phyloP scores from a whole-genome alignment of 306 rosid genomes.

The Trifolium dubium region DNA sequence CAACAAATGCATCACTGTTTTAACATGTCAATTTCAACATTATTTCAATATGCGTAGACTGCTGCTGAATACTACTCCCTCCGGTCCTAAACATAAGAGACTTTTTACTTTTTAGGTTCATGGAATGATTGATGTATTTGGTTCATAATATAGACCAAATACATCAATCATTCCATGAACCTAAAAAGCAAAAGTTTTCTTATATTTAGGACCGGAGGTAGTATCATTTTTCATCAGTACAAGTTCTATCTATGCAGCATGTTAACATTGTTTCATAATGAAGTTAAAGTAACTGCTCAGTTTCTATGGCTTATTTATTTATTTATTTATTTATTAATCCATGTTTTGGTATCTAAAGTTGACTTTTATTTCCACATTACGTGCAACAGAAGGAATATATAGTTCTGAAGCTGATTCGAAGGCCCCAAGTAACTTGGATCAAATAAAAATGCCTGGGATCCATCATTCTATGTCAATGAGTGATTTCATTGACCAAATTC shows the following conservation, averaged over 20 bases:
- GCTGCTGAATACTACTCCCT: slow-evolving; percentile 11
- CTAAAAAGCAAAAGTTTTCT: too few relatives aligned
- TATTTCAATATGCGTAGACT: background rate
- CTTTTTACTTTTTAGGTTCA: too few relatives aligned
- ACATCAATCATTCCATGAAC: too few relatives aligned
- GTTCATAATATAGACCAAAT: too few relatives aligned
- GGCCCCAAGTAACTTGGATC: slow-evolving; percentile 63
- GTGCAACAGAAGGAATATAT: slow-evolving; percentile 61
- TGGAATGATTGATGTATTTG: too few relatives aligned
- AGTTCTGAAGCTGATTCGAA: slow-evolving; percentile 66
- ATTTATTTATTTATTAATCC: background rate
- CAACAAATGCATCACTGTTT: background rate
- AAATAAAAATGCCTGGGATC: slow-evolving; percentile 70
- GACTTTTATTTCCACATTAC: background rate
- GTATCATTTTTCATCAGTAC: background rate
- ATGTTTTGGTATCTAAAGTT: slow-evolving; percentile 8
- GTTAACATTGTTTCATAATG: background rate
- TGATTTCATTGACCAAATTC: slow-evolving; percentile 80
- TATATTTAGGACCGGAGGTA: too few relatives aligned
- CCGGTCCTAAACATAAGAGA: too few relatives aligned
- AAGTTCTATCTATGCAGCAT: background rate
- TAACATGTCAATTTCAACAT: background rate
- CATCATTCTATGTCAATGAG: slow-evolving; percentile 76
- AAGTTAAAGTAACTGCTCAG: slow-evolving; percentile 9
- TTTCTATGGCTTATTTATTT: slow-evolving; percentile 12